Evolutionary conservation across 805 yeast species (phyloP).

Genomic region (Wickerhamiella alocasiicola): DNA sequence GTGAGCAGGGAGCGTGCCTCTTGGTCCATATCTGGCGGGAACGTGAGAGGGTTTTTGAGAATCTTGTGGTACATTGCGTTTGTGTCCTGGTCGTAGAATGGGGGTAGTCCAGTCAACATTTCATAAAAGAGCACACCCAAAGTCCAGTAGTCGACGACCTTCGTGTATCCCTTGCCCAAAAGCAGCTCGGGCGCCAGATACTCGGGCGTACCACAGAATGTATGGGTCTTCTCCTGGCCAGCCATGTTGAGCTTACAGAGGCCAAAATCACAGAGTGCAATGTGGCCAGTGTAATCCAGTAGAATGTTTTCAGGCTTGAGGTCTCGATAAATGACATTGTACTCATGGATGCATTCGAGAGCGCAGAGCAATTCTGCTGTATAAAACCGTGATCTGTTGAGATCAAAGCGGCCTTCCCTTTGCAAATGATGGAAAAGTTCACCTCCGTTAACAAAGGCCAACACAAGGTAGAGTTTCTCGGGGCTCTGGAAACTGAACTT

Average conservation of each 20-base stretch:
- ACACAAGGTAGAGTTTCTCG: slow-evolving; percentile 81
- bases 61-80: slow-evolving; percentile 91
- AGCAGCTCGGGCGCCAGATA: slow-evolving; percentile 91
- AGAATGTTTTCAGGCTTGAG: slow-evolving; percentile 92
- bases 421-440: slow-evolving; percentile 91
- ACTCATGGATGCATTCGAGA: slow-evolving; percentile 76
- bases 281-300: slow-evolving; percentile 92
- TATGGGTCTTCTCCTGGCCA: slow-evolving; percentile 68
- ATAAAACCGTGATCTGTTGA: slow-evolving; percentile 83
- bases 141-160: slow-evolving; percentile 98
- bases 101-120: slow-evolving; percentile 95
- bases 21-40: slow-evolving; percentile 77
- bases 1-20: slow-evolving; percentile 73
- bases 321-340: slow-evolving; percentile 58
- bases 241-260: slow-evolving; percentile 92
- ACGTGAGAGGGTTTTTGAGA: slow-evolving; percentile 72
- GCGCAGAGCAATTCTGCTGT: slow-evolving; percentile 91
- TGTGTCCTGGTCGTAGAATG: slow-evolving; percentile 89
- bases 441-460: slow-evolving; percentile 94
- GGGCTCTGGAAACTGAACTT: slow-evolving; percentile 95
- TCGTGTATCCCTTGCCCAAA: slow-evolving; percentile 85
- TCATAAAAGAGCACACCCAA: slow-evolving; percentile 86
- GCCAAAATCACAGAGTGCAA: slow-evolving; percentile 95
- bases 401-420: slow-evolving; percentile 74
- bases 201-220: slow-evolving; percentile 98